Conservation (phyloP, 805 yeast species). For the Ogataea trehaloabstinens region DNA sequence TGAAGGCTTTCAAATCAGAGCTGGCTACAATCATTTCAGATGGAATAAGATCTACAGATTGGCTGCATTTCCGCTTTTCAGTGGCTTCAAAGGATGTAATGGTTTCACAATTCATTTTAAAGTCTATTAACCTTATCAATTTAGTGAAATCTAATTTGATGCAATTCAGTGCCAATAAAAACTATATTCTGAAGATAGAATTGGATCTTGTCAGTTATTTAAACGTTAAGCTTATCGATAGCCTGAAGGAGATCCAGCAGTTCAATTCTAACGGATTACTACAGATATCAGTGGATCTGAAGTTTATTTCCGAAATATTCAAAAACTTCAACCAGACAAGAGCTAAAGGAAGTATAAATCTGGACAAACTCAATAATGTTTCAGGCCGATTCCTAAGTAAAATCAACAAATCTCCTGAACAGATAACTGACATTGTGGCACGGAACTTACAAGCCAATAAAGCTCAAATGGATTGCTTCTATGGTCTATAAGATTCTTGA, state of each 20-base stretch:
- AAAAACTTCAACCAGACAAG: slow-evolving; percentile 20
- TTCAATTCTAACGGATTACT: slow-evolving; percentile 24
- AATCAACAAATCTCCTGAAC: slow-evolving; percentile 14
- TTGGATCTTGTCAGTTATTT: slow-evolving; percentile 20
- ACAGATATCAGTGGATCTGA: slow-evolving; percentile 25
- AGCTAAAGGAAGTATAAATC: slow-evolving; percentile 13
- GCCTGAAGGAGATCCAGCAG: slow-evolving; percentile 20
- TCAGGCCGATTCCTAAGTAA: slow-evolving; percentile 20
- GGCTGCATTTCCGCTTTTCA: slow-evolving; percentile 32
- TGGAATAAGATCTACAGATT: slow-evolving; percentile 41
- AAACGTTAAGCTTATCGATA: slow-evolving; percentile 23
- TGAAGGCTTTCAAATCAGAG: slow-evolving; percentile 45
- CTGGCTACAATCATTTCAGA: slow-evolving; percentile 38
- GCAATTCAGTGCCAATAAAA: slow-evolving; percentile 17
- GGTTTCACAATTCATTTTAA: slow-evolving; percentile 22
- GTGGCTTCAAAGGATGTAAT: slow-evolving; percentile 9
- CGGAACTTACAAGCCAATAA: slow-evolving; percentile 21
- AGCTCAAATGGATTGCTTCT: slow-evolving; percentile 29
- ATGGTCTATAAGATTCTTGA: slow-evolving; percentile 5
- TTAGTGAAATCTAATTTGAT: slow-evolving; percentile 26
- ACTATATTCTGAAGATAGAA: slow-evolving; percentile 21
- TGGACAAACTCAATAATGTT: slow-evolving; percentile 19
- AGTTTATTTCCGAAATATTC: slow-evolving; percentile 20
- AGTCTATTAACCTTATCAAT: slow-evolving; percentile 25
- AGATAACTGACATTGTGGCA: slow-evolving; percentile 19